Base-by-base conservation (phyloP, 2,329 filamentous ascomycete genomes). In the Rasamsonia emersonii region DNA sequence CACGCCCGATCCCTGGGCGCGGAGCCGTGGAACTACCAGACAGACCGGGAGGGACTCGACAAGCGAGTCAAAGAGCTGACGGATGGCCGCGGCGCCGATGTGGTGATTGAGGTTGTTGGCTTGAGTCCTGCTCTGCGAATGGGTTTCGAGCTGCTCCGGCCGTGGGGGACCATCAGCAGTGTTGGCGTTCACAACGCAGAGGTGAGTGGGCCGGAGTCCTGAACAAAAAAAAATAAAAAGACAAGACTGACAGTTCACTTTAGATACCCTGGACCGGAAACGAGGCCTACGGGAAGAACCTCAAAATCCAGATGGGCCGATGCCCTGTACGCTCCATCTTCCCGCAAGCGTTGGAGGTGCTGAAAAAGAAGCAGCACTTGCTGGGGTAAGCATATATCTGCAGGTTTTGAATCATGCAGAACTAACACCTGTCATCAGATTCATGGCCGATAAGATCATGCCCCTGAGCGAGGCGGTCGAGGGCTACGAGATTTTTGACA, bases 71-170 rank as follows among this genome's bases (percentile, higher is more conserved):
- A 77, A 50, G 80, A 83, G 44, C 72, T 79, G 28, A 91, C 85
- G 0, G 70, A 81, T 10, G 86, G 86, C 5, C 70, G 88, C 23
- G 88, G 88, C 5, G 86, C 86, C 9, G 88, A 95, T 59, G 77
- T 84, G 11, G 77, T 91, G 2, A 77, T 94, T 44, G 82, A 88
- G 56, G 79, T 84, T 5, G 82, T 86, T 16, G 82, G 82, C 0
- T 60, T 79, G 38, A 77, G 75, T 33, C 71, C 77, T 21, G 82
- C 82, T 2, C 57, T 86, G 50, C 73, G 69, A 47, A 82, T 77
- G 20, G 81, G 74, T 0, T 86, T 78, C 54, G 79, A 86, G 18
- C 55, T 86, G 11, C 54, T 86, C 35, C 69, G 82, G 32, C 79
- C 81, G 1, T 86, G 77, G 63, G 82, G 82, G 4, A 72, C 71